phyloP scores from a whole-genome alignment of 2,329 filamentous ascomycete genomes.

The Didymella exigua region DNA sequence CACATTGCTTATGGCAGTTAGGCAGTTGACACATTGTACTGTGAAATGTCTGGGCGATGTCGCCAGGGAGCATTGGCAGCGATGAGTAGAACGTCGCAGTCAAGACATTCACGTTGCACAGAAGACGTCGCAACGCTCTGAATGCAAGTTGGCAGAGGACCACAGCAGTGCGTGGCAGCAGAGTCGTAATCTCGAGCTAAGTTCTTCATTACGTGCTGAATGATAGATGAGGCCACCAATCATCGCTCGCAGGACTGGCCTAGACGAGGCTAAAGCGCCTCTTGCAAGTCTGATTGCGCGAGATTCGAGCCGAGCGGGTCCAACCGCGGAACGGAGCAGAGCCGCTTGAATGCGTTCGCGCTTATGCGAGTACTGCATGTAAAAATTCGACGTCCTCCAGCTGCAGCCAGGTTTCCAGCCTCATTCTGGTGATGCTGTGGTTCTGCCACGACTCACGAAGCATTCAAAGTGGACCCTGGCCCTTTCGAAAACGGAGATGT shows the following conservation, averaged over 20 bases:
- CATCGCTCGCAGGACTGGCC: neutral
- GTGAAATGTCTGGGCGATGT: slow-evolving; percentile 6
- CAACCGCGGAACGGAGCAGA: slow-evolving; percentile 16
- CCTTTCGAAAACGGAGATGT: slow-evolving; percentile 13
- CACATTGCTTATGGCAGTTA: slow-evolving; percentile 10
- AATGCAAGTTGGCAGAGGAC: neutral
- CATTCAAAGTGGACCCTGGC: slow-evolving; percentile 9
- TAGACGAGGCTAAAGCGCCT: slow-evolving; percentile 2
- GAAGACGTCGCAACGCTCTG: slow-evolving; percentile 1
- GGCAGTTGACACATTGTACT: neutral
- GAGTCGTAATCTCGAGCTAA: slow-evolving; percentile 4
- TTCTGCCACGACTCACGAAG: slow-evolving; percentile 13
- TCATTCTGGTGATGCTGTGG: slow-evolving; percentile 11
- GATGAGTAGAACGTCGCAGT: neutral
- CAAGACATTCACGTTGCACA: slow-evolving; percentile 3
- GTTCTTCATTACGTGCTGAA: slow-evolving; percentile 13
- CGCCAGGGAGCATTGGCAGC: slow-evolving; percentile 3
- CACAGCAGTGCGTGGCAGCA: neutral
- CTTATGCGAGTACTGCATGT: slow-evolving; percentile 10
- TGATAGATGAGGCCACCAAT: slow-evolving; percentile 12
- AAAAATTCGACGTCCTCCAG: slow-evolving; percentile 16
- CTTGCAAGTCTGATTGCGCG: slow-evolving; percentile 7
- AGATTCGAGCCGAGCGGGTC: slow-evolving; percentile 14
- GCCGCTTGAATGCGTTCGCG: slow-evolving; percentile 17
- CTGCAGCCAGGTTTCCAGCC: slow-evolving; percentile 11